phyloP scores from a whole-genome alignment of 1,284 basidiomycete genomes.

The Ganoderma lingzhi region DNA sequence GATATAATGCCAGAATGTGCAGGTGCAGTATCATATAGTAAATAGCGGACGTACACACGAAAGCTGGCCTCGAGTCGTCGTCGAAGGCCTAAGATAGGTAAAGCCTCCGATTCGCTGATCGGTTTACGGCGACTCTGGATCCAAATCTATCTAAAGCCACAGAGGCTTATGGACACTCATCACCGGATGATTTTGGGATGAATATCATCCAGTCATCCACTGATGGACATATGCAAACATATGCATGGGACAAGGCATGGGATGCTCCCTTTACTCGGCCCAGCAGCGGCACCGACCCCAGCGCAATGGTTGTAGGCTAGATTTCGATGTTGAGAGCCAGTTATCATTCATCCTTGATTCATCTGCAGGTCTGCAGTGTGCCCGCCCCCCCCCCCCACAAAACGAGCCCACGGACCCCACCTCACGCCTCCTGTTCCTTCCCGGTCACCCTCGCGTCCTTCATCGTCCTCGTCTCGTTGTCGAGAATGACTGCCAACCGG shows the following conservation, averaged over 20 bases:
- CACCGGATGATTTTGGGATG: background rate
- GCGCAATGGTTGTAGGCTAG: background rate
- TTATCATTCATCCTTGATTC: background rate
- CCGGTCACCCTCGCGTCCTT: conserved; percentile 10
- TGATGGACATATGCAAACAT: background rate
- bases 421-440: background rate
- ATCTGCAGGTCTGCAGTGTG: background rate
- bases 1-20: too few species aligned
- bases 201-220: background rate
- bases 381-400: background rate
- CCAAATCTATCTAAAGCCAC: too few species aligned
- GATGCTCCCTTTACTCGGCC: too few species aligned
- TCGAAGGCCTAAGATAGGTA: too few species aligned
- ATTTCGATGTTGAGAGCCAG: background rate
- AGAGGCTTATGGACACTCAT: background rate
- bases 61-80: too few species aligned
- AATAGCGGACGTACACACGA: too few species aligned
- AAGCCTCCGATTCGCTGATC: too few species aligned
- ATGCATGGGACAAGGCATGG: background rate
- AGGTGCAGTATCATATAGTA: too few species aligned
- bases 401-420: background rate
- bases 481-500: conserved; percentile 15
- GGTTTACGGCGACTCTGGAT: too few species aligned
- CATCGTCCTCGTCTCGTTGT: conserved; percentile 11
- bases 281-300: background rate